Percentiles rank a stretch among this genome's conserved stretches.
Evolutionary conservation across 495 filamentous ascomycete genomes (phyloP).

Genomic region (Cercophora scortea): DNA sequence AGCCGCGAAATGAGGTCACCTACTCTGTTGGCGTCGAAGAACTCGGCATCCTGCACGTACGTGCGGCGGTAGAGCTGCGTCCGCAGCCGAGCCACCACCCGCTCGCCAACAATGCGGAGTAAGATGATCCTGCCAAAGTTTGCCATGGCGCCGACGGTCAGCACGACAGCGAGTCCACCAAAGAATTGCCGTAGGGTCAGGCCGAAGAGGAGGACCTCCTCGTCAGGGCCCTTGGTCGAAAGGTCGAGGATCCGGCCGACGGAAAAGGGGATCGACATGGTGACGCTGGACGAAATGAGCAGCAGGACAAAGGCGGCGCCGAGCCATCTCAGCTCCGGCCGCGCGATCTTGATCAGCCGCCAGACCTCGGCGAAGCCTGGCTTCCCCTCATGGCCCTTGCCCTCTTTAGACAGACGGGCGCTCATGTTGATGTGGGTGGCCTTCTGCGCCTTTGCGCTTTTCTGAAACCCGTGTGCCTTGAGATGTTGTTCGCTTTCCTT

Average conservation of each 20-base stretch:
- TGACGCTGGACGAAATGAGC: constrained; percentile 78
- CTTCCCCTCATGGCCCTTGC: constrained; percentile 55
- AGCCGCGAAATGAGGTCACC: constrained; percentile 93
- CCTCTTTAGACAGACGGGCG: constrained; percentile 77
- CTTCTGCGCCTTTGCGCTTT: constrained; percentile 67
- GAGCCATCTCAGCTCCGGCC: constrained; percentile 75
- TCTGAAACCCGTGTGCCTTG: constrained; percentile 23
- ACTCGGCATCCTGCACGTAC: constrained; percentile 92
- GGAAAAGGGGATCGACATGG: constrained; percentile 91
- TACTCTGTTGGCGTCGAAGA: constrained; percentile 96
- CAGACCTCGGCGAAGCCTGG: constrained; percentile 70
- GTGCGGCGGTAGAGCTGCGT: constrained; percentile 86
- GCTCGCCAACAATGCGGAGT: constrained; percentile 88
- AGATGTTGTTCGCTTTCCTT: constrained; percentile 16
- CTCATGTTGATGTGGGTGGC: constrained; percentile 87
- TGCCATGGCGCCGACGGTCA: constrained; percentile 43
- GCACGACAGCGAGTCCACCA: constrained; percentile 27
- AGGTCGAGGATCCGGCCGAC: constrained; percentile 89
- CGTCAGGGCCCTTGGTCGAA: constrained; percentile 30
- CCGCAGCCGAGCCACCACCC: constrained; percentile 82
- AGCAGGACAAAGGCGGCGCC: constrained; percentile 72
- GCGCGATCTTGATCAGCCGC: constrained; percentile 82
- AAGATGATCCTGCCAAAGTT: constrained; percentile 94
- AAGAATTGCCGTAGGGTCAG: constrained; percentile 33
- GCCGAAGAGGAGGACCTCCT: constrained; percentile 23